A percentile compares a stretch with the other conserved stretches of the same genome.
phyloP scores from a whole-genome alignment of 2,329 filamentous ascomycete genomes.

The Beauveria bassiana region DNA sequence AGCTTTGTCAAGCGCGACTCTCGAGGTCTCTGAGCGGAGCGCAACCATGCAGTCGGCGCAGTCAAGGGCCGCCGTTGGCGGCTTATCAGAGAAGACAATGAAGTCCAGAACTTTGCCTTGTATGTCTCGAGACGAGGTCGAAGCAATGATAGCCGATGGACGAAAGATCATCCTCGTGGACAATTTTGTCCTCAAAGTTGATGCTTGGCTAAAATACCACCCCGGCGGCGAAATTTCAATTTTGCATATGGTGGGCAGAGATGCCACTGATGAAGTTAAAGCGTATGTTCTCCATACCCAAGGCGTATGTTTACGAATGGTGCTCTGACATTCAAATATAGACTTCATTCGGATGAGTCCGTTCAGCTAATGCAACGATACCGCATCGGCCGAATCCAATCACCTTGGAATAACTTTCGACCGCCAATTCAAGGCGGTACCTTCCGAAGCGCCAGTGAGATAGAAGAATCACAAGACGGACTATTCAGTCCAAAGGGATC shows the following conservation, averaged over 20 bases:
- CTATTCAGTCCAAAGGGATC: constrained; percentile 16
- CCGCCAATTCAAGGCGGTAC: constrained; percentile 87
- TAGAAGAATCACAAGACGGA: constrained; percentile 16
- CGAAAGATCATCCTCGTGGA: constrained; percentile 74
- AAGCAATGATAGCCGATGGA: constrained; percentile 76
- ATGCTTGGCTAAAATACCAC: constrained; percentile 82
- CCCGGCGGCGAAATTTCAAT: constrained; percentile 90
- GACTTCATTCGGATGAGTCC: constrained; percentile 75
- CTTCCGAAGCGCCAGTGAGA: constrained; percentile 47
- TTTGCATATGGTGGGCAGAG: constrained; percentile 83
- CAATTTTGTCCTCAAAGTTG: constrained; percentile 73
- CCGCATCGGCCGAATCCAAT: constrained; percentile 74
- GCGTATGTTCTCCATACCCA: constrained; percentile 50
- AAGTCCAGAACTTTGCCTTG: not conserved
- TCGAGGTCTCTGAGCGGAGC: not conserved
- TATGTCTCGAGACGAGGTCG: constrained; percentile 26
- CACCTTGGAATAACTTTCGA: constrained; percentile 77
- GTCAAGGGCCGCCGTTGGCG: not conserved
- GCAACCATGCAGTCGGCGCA: not conserved
- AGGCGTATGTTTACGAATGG: not conserved
- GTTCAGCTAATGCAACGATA: constrained; percentile 70
- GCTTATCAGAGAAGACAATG: not conserved
- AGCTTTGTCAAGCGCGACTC: not conserved
- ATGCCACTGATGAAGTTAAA: constrained; percentile 90
- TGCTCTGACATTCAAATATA: constrained; percentile 29